Evolutionary conservation across 306 rosid genomes (phyloP), one percentile per base, ranked within the genome.

Genomic region (Prunus mume): DNA sequence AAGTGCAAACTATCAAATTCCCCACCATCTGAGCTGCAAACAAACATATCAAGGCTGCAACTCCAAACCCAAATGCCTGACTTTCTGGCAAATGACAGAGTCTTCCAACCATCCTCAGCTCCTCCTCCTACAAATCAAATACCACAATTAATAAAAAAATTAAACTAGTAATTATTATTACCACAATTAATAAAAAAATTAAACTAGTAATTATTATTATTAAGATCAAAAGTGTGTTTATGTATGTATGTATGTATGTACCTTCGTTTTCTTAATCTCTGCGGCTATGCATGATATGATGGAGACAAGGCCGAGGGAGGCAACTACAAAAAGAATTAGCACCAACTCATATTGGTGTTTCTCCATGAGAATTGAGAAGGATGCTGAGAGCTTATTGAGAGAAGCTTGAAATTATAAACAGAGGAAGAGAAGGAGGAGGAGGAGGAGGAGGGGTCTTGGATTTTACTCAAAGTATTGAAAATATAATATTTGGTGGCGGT

Each of bases 11-110:
- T 58, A 81, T 55, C 7, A 78, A 83, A 83, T 86, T 92, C 10
- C 90, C 97, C 47, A 88, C 60, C 20, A 87, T 73, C 77, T 92
- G 96, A 24, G 97, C 89, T 55, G 84, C 57, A 81, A 62, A 47
- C 49, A 92, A 76, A 77, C 91, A 75, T 32, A 79, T 73, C 87
- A 92, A 76, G 28, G 97, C 91, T 74, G 86, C 87, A 80, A 92
- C 66, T 6, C 98, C 97, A 24, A 87, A 87, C 72, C 85, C 87
- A 80, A 83, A 88, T 76, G 98, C 91, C 6, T 32, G 80, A 82
- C 91, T 95, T 82, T 77, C 82, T 49, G 98, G 97, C 85, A 95
- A 75, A 69, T 79, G 81, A 60, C 98, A 95, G 10, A 77, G 73
- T 25, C 74, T 80, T 47, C 98, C 97, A 69, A 85, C 78, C 88